phyloP scores from a whole-genome alignment of 768 basidiomycete species.

The Candolleomyces efflorescens region DNA sequence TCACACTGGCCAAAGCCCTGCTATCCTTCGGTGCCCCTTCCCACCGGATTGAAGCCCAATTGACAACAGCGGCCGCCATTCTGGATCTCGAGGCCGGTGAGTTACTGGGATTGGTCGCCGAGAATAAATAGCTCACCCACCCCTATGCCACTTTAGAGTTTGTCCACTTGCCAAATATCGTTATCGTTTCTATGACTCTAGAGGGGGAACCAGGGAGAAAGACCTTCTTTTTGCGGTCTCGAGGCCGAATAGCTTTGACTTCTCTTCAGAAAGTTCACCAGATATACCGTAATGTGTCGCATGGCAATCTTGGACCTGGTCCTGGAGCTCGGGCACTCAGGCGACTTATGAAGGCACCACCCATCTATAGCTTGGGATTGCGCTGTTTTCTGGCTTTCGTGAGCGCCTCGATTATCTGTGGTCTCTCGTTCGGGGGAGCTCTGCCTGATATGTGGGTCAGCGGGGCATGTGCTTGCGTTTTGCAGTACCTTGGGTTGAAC shows the following conservation, averaged over 20 bases:
- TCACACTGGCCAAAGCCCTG: conserved; percentile 83
- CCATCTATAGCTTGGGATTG: conserved; percentile 62
- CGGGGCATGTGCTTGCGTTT: conserved; percentile 58
- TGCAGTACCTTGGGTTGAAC: conserved; percentile 79
- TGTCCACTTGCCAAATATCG: conserved; percentile 74
- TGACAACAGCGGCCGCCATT: conserved; percentile 72
- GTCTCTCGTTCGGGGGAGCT: conserved; percentile 77
- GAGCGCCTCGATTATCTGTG: conserved; percentile 78
- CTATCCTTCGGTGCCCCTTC: conserved; percentile 94
- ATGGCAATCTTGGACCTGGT: conserved; percentile 72
- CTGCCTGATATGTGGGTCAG: conserved; percentile 82
- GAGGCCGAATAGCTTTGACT: conserved; percentile 76
- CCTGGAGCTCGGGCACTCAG: conserved; percentile 70
- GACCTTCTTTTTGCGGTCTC: conserved; percentile 83
- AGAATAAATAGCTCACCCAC: too few species aligned
- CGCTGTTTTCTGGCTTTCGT: conserved; percentile 75
- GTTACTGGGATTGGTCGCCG: conserved; percentile 2
- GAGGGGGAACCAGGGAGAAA: conserved; percentile 63
- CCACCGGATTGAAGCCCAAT: conserved; percentile 87
- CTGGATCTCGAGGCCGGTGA: conserved; percentile 69
- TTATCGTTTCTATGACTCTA: conserved; percentile 82
- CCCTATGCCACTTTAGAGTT: conserved; percentile 41
- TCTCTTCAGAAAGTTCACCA: conserved; percentile 78
- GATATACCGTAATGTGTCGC: conserved; percentile 82
- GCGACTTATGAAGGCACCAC: conserved; percentile 54